A percentile compares a stretch with the other conserved stretches of the same genome.
Conservation (phyloP, 2,329 filamentous ascomycete species). For the Fusarium tricinctum region DNA sequence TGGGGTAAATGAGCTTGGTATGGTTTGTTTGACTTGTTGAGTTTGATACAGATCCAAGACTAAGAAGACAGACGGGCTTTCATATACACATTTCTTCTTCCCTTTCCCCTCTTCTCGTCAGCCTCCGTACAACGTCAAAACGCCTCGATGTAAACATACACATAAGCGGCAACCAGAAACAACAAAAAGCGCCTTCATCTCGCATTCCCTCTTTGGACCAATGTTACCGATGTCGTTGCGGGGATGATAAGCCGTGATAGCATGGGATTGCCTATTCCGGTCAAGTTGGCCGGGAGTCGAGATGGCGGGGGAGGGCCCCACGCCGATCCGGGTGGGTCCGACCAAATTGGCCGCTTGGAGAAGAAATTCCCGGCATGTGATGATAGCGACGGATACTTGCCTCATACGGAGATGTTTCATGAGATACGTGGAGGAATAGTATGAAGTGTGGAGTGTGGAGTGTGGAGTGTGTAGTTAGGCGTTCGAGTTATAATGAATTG, state of each 20-base stretch:
- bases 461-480: background rate
- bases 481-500: conserved; percentile 18
- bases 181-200: background rate
- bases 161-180: conserved; percentile 1
- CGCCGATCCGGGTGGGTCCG: conserved; percentile 13
- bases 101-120: background rate
- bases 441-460: background rate
- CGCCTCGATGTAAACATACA: background rate
- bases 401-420: background rate
- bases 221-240: conserved; percentile 27
- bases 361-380: conserved; percentile 28
- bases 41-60: background rate
- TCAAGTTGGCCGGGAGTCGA: conserved; percentile 25
- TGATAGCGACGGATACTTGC: conserved; percentile 9
- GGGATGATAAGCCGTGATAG: conserved; percentile 33
- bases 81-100: background rate
- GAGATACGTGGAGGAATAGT: background rate
- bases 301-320: conserved; percentile 19
- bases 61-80: background rate
- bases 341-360: conserved; percentile 33
- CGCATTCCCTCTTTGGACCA: conserved; percentile 38
- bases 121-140: too few relatives aligned
- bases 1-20: background rate
- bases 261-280: conserved; percentile 41
- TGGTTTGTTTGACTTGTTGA: conserved; percentile 10